Conservation (phyloP, 2,329 filamentous ascomycete species). For the Aphanocladium album region DNA sequence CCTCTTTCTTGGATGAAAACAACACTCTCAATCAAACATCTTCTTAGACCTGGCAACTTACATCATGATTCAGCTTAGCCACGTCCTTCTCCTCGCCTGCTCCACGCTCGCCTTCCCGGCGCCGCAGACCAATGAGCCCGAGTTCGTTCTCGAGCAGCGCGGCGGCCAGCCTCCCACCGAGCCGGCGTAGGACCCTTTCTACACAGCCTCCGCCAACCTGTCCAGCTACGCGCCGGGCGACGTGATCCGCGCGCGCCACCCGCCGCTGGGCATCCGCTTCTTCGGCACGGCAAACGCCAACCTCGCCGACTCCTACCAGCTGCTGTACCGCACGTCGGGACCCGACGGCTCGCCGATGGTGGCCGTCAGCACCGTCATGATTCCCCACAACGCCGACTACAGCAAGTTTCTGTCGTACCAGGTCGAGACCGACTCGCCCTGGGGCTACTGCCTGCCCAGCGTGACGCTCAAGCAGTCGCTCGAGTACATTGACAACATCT, state of each 20-base stretch:
- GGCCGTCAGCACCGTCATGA: background rate
- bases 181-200: background rate
- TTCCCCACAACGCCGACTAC: background rate
- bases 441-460: background rate
- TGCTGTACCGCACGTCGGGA: background rate
- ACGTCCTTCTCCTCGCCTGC: background rate
- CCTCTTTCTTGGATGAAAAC: too few relatives aligned
- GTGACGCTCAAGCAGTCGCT: background rate
- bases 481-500: background rate
- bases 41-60: too few relatives aligned
- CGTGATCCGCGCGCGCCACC: too few relatives aligned
- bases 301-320: background rate
- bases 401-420: background rate
- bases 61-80: too few relatives aligned
- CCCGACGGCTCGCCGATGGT: background rate
- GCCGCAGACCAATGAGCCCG: background rate
- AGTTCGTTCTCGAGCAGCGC: background rate
- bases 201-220: background rate
- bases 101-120: background rate
- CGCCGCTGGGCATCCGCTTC: too few relatives aligned
- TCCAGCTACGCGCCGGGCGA: background rate
- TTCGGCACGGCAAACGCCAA: background rate
- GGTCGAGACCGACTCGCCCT: background rate
- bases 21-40: too few relatives aligned
- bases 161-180: too few relatives aligned